A percentile compares a stretch with the other conserved stretches of the same genome.
These are phyloP conservation scores for Trichosanthes truncata DNA, from an alignment of 306 rosid species.

Conservation along the genomic window DNA sequence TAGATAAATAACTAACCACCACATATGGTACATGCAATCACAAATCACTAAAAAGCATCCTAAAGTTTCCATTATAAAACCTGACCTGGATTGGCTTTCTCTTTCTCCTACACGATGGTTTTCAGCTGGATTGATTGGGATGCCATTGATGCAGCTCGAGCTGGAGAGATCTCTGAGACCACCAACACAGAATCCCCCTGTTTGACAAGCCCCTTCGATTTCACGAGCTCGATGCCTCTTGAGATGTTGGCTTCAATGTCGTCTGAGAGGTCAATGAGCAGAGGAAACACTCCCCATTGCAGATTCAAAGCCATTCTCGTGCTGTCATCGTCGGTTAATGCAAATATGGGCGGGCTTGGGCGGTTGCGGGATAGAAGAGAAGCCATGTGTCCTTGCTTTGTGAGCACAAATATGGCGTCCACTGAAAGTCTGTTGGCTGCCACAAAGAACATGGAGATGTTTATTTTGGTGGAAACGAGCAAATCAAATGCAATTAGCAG, in stretches of 20 bases:
- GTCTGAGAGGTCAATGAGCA: conserved; percentile 52
- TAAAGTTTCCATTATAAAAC: background rate
- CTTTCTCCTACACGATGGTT: conserved; percentile 30
- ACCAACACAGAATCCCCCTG: conserved; percentile 56
- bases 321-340: conserved; percentile 51
- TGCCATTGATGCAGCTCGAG: conserved; percentile 36
- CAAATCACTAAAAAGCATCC: background rate
- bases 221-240: conserved; percentile 44
- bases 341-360: conserved; percentile 81
- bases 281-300: conserved; percentile 79
- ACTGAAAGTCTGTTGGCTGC: conserved; percentile 91
- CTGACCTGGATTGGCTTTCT: background rate
- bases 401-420: conserved; percentile 83
- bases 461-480: background rate
- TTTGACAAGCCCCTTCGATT: conserved; percentile 48
- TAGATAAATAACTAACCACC: background rate
- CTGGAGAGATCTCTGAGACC: conserved; percentile 60
- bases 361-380: conserved; percentile 74
- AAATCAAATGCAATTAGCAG: background rate
- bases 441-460: conserved; percentile 10
- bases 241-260: conserved; percentile 65
- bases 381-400: conserved; percentile 81
- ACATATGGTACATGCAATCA: conserved; percentile 6
- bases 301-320: conserved; percentile 68
- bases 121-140: conserved; percentile 79